phyloP scores from a whole-genome alignment of 768 basidiomycete species.

The Mycena epipterygia region DNA sequence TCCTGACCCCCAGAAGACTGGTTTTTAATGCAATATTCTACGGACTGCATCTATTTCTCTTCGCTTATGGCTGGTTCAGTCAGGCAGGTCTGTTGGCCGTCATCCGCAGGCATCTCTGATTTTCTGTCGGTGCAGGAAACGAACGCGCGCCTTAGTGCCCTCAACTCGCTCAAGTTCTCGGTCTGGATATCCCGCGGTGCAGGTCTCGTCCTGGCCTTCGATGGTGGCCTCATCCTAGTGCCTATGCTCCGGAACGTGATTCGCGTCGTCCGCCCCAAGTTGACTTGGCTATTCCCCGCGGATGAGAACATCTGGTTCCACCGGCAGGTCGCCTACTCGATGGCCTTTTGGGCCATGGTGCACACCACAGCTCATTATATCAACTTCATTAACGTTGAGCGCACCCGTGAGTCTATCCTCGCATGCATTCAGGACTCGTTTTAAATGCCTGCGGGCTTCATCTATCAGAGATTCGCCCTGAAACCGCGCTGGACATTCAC shows the following conservation, averaged over 20 bases:
- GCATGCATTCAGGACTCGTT: no score
- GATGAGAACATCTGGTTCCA: conserved; percentile 98
- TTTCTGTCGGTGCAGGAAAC: conserved; percentile 62
- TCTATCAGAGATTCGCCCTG: conserved; percentile 77
- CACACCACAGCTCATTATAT: conserved; percentile 95
- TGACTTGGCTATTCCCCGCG: conserved; percentile 89
- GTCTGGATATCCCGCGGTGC: conserved; percentile 95
- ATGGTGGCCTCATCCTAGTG: conserved; percentile 87
- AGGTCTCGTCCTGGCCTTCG: conserved; percentile 90
- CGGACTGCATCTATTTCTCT: conserved; percentile 78
- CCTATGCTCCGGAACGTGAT: conserved; percentile 93
- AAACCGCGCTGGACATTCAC: conserved; percentile 85
- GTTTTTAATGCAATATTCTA: conserved; percentile 85
- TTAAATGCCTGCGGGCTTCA: background rate
- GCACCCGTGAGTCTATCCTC: conserved; percentile 70
- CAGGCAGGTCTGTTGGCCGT: conserved; percentile 64
- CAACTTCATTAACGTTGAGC: conserved; percentile 93
- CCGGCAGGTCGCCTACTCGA: conserved; percentile 92
- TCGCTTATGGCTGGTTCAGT: conserved; percentile 90
- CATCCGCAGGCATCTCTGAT: background rate
- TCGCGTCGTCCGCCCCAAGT: conserved; percentile 82
- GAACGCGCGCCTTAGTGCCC: conserved; percentile 73
- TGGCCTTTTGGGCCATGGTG: conserved; percentile 93
- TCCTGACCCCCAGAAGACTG: conserved; percentile 73
- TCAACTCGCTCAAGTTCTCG: conserved; percentile 86